Conservation (phyloP, 2,329 filamentous ascomycete genomes). For the Phialophora chinensis region DNA sequence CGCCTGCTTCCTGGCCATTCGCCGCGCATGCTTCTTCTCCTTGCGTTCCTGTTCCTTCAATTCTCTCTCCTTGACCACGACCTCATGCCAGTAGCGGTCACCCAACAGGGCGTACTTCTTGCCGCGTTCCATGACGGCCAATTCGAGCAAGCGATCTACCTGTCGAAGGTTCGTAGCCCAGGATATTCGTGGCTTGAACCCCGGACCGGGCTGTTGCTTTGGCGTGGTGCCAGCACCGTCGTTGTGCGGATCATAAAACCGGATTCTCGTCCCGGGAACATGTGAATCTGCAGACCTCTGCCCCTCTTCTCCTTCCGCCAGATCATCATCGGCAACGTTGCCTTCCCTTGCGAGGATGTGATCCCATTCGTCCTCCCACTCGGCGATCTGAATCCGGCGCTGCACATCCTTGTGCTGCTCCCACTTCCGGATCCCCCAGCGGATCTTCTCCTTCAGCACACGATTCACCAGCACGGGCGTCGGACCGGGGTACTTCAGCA, state of each 20-base stretch:
- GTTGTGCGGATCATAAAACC: background rate
- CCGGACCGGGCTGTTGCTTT: background rate
- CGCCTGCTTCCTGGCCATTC: conserved; percentile 28
- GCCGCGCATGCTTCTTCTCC: conserved; percentile 27
- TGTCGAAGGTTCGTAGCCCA: conserved; percentile 21
- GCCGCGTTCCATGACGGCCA: conserved; percentile 14
- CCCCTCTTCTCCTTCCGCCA: background rate
- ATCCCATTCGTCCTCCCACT: conserved; percentile 53
- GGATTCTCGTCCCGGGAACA: background rate
- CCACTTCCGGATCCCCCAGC: conserved; percentile 45
- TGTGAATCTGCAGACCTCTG: background rate
- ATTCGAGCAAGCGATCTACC: conserved; percentile 19
- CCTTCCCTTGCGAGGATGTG: conserved; percentile 38
- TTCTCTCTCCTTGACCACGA: conserved; percentile 31
- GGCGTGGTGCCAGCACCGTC: background rate
- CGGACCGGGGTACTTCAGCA: conserved; percentile 54
- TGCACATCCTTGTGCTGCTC: conserved; percentile 44
- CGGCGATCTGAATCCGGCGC: conserved; percentile 43
- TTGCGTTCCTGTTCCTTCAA: conserved; percentile 32
- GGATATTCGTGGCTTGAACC: background rate
- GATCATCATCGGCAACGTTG: conserved; percentile 5
- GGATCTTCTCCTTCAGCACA: conserved; percentile 46
- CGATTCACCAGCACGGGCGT: conserved; percentile 49
- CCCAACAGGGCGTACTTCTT: conserved; percentile 24
- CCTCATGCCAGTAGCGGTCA: conserved; percentile 25